Evolutionary conservation across 768 basidiomycete species (phyloP), one percentile per base, ranked within the genome.

Genomic region (Floccularia luteovirens): DNA sequence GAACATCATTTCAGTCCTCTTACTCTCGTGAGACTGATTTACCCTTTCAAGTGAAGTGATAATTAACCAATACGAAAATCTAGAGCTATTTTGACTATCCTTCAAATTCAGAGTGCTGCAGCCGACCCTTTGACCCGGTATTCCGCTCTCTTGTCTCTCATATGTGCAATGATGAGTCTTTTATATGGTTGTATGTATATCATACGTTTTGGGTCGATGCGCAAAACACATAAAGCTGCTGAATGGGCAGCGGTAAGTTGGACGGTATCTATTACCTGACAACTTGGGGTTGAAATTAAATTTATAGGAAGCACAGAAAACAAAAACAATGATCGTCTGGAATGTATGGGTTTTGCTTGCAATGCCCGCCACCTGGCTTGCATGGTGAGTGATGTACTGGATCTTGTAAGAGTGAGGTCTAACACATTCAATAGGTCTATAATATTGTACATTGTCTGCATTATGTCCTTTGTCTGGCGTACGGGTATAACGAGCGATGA

Each of bases 331-430:
- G 1, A 55, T 59, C 5, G 59, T 53, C 48, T 66, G 82, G 82
- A 83, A 83, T 44, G 72, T 78, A 4, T 80, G 79, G 77, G 71
- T 82, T 1, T 43, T 82, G 10, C 62, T 82, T 17, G 74, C 79
- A 0, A 66, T 77, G 61, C 79, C 79, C 0, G 71, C 67, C 0
- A 47, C 77, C 11, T 82, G 77, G 75, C 66, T 82, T 23, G 64
- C 74, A 2, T 82, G 78, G 77, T 75, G 39, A 19, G 50, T 35
- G 13, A 27, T 39, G n/a, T 30, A 12, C 23, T 79, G 75, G 50
- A 44, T 12, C 70, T 74, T 41, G 62, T 75, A 36, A 41, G 16
- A 4, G 50, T 74, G 37, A 69, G 74, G 31, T 52, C 74, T 11
- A 53, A 52, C 39, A 73, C 72, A 4, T 63, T 77, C 51, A 47